Percentiles rank a stretch among this genome's conserved stretches.
Evolutionary conservation across 306 rosid genomes (phyloP).

Genomic region (Elaeagnus macrophylla): DNA sequence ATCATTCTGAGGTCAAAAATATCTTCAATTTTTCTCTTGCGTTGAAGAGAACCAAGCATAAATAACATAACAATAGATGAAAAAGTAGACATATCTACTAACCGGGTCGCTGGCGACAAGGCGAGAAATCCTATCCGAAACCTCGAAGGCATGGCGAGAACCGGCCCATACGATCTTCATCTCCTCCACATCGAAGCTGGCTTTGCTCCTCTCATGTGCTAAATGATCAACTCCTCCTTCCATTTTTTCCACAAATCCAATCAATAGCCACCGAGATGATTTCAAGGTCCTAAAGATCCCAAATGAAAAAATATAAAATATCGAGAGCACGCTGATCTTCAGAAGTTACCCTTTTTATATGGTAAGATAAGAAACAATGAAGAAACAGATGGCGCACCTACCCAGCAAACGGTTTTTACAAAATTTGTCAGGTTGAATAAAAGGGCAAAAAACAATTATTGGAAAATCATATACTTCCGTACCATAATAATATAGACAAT

Average conservation of each 20-base stretch:
- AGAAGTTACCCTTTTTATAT: too few relatives aligned
- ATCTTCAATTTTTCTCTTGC: not conserved
- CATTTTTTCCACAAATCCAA: slow-evolving; percentile 11
- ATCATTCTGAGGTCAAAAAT: not conserved
- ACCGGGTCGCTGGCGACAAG: slow-evolving; percentile 92
- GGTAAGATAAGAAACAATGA: too few relatives aligned
- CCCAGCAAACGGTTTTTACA: too few relatives aligned
- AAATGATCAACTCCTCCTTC: slow-evolving; percentile 67
- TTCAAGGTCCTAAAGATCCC: too few relatives aligned
- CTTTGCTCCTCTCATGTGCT: slow-evolving; percentile 57
- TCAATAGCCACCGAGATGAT: too few relatives aligned
- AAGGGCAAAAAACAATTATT: too few relatives aligned
- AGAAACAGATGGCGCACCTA: too few relatives aligned
- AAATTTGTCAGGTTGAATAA: too few relatives aligned
- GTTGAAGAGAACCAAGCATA: slow-evolving; percentile 15
- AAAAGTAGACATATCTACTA: not conserved
- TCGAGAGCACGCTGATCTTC: too few relatives aligned
- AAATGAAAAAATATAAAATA: too few relatives aligned
- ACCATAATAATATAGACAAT: too few relatives aligned
- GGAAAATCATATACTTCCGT: too few relatives aligned
- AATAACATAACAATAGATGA: not conserved
- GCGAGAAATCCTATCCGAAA: slow-evolving; percentile 74
- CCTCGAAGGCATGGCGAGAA: slow-evolving; percentile 49
- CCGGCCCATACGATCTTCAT: slow-evolving; percentile 93
- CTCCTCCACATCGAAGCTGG: slow-evolving; percentile 65